Percentiles rank a stretch among this genome's conserved stretches.
Conservation (phyloP, 345 rosid species). For the Gynandropsis gynandra region DNA sequence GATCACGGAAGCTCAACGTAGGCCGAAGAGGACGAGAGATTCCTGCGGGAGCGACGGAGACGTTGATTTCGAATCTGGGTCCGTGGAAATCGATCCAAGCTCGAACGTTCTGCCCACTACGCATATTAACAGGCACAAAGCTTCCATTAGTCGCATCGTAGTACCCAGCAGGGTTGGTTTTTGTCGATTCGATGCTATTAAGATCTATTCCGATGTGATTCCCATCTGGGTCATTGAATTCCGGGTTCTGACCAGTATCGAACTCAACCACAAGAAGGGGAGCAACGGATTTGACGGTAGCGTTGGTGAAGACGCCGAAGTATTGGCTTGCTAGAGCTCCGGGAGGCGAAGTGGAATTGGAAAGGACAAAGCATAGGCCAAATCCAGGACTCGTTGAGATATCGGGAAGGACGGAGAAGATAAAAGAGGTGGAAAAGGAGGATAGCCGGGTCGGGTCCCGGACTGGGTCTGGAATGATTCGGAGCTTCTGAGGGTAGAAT, state of each 20-base stretch:
- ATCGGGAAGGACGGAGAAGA: conserved; percentile 38
- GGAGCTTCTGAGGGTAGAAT: conserved; percentile 47
- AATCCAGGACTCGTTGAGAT: conserved; percentile 67
- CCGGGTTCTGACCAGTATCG: conserved; percentile 61
- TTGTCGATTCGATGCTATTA: conserved; percentile 41
- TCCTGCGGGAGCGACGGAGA: conserved; percentile 67
- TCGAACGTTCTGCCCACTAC: conserved; percentile 55
- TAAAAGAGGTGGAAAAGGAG: conserved; percentile 63
- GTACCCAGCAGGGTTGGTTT: conserved; percentile 41
- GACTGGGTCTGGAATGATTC: conserved; percentile 33
- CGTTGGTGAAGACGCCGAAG: conserved; percentile 57
- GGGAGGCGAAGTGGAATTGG: conserved; percentile 67
- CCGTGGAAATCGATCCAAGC: conserved; percentile 93
- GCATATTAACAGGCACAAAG: conserved; percentile 53
- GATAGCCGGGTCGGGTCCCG: conserved; percentile 41
- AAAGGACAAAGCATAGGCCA: conserved; percentile 79
- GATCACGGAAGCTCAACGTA: conserved; percentile 46
- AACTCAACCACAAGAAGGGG: conserved; percentile 78
- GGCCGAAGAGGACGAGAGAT: conserved; percentile 48
- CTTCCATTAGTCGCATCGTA: conserved; percentile 40
- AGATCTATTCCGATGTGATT: conserved; percentile 78
- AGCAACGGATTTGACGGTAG: conserved; percentile 31
- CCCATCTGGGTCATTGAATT: conserved; percentile 53
- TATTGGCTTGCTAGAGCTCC: conserved; percentile 60
- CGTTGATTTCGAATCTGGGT: conserved; percentile 52